These are phyloP conservation scores for Dendrothele bispora DNA, from an alignment of 768 basidiomycete species.

Conservation along the genomic window DNA sequence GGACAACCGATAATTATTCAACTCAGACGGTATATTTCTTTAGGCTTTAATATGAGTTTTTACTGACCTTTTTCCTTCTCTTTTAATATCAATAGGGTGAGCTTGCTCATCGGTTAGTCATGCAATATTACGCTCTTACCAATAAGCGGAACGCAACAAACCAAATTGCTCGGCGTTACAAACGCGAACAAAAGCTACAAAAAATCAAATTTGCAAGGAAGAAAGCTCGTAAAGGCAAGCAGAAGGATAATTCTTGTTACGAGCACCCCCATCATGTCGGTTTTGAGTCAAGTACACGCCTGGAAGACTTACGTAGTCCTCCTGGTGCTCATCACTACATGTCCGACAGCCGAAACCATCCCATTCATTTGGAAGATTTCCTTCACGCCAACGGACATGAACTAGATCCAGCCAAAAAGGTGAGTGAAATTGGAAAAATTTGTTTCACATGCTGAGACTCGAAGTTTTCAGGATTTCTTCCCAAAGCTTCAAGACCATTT, in stretches of 20 bases:
- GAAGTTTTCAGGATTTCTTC: conserved; percentile 22
- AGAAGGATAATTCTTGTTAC: no score
- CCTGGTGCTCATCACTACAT: neutral
- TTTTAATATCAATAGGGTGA: conserved; percentile 34
- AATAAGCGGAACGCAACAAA: conserved; percentile 27
- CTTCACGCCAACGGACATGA: neutral
- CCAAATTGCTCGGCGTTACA: conserved; percentile 24
- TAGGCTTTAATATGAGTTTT: neutral
- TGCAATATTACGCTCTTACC: conserved; percentile 30
- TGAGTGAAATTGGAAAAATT: neutral
- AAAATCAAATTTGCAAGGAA: neutral
- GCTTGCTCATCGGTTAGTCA: conserved; percentile 33
- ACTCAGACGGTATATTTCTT: conserved; percentile 31
- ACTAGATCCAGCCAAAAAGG: neutral
- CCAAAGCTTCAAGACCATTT: conserved; percentile 27
- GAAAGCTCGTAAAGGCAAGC: neutral
- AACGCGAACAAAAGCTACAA: conserved; percentile 2
- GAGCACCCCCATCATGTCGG: neutral
- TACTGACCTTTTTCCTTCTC: neutral
- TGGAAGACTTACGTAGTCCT: neutral
- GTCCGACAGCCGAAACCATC: neutral
- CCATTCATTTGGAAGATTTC: neutral
- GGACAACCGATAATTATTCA: conserved; percentile 36
- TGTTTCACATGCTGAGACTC: neutral
- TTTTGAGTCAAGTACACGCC: neutral